Evolutionary conservation across 257 asterid genomes (phyloP).

Genomic region (Verbena officinalis): DNA sequence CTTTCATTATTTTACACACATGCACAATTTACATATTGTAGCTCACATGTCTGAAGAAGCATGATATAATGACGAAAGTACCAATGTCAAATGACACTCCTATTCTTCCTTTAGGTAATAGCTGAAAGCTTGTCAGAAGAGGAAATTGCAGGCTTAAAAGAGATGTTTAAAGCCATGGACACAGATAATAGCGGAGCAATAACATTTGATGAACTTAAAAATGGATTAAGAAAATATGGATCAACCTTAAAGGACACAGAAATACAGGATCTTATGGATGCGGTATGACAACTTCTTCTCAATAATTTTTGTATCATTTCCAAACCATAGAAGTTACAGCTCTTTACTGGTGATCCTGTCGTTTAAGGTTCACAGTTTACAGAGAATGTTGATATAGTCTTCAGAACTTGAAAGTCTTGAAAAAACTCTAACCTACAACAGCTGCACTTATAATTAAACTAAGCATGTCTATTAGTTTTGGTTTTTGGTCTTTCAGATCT

Average conservation of each 20-base stretch:
- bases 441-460: neutral
- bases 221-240: slow-evolving; percentile 89
- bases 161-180: slow-evolving; percentile 94
- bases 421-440: neutral
- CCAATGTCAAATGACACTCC: neutral
- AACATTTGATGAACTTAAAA: slow-evolving; percentile 93
- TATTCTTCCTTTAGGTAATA: slow-evolving; percentile 63
- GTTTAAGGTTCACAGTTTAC: too few relatives aligned
- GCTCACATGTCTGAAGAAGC: slow-evolving; percentile 24
- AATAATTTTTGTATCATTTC: neutral
- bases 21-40: neutral
- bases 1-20: neutral
- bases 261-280: slow-evolving; percentile 94
- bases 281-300: slow-evolving; percentile 50
- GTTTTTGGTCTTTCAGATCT: neutral
- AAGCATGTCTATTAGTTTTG: neutral
- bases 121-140: slow-evolving; percentile 97
- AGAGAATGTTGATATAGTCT: neutral
- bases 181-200: slow-evolving; percentile 93
- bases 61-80: slow-evolving; percentile 8
- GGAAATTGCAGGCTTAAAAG: slow-evolving; percentile 91
- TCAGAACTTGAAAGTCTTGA: neutral
- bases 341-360: too few relatives aligned
- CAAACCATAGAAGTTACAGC: neutral
- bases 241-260: slow-evolving; percentile 86